phyloP scores from a whole-genome alignment of 257 asterid species.

The Lantana camara region DNA sequence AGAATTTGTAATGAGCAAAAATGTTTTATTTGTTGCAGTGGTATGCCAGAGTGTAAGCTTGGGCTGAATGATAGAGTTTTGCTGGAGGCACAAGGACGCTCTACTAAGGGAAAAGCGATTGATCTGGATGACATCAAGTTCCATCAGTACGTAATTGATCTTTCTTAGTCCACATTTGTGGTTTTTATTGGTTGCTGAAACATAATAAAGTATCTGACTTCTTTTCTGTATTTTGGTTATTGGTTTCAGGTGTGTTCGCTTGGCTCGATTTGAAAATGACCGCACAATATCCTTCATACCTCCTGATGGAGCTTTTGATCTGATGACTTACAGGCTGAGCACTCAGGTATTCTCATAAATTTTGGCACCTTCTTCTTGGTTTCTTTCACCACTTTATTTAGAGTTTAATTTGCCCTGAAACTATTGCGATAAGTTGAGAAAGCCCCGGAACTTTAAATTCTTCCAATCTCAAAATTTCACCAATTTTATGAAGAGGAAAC shows the following conservation, averaged over 20 bases:
- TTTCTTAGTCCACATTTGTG: slow-evolving; percentile 12
- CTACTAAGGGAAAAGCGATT: slow-evolving; percentile 95
- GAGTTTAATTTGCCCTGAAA: slow-evolving; percentile 15
- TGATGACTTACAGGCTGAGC: slow-evolving; percentile 98
- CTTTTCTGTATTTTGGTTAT: slow-evolving; percentile 18
- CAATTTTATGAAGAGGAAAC: no score
- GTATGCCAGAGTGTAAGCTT: slow-evolving; percentile 99
- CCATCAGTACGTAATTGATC: slow-evolving; percentile 77
- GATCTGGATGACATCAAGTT: slow-evolving; percentile 98
- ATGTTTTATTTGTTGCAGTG: slow-evolving; percentile 59
- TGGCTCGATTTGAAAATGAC: slow-evolving; percentile 96
- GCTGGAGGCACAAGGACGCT: slow-evolving; percentile 96
- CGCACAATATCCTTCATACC: slow-evolving; percentile 97
- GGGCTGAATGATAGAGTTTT: slow-evolving; percentile 96
- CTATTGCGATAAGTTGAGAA: neutral
- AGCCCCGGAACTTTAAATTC: neutral
- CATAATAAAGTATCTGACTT: neutral
- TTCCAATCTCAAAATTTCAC: neutral
- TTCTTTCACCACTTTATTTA: slow-evolving; percentile 15
- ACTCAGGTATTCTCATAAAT: slow-evolving; percentile 72
- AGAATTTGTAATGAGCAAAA: slow-evolving; percentile 15
- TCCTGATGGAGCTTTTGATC: slow-evolving; percentile 99
- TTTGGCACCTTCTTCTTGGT: neutral
- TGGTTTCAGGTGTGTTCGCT: slow-evolving; percentile 90
- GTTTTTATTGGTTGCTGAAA: slow-evolving; percentile 8